Conservation (phyloP, 1,139 yeast species). For the Taphrina confusa region DNA sequence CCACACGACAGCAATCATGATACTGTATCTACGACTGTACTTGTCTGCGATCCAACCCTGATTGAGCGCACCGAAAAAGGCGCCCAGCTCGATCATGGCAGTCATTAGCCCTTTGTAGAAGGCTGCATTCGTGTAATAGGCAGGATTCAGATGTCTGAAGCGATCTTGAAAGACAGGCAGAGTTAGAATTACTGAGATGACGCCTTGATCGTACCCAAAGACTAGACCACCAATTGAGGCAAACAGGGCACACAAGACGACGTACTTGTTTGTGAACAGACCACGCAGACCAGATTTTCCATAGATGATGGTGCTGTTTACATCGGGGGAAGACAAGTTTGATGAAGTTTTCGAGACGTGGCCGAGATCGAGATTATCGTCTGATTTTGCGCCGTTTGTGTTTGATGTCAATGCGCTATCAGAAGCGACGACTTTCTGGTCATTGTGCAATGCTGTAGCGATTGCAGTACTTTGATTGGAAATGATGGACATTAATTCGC, state of each 20-base stretch:
- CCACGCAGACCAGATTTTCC: slow-evolving; percentile 38
- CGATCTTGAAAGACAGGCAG: slow-evolving; percentile 49
- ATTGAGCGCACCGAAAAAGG: slow-evolving; percentile 42
- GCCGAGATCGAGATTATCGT: background rate
- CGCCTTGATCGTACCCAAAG: slow-evolving; percentile 53
- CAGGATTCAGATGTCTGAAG: slow-evolving; percentile 35
- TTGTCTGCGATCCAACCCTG: slow-evolving; percentile 43
- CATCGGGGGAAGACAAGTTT: slow-evolving; percentile 1
- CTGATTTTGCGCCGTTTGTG: background rate
- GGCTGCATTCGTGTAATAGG: slow-evolving; percentile 37
- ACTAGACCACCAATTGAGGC: slow-evolving; percentile 46
- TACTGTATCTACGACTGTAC: slow-evolving; percentile 49
- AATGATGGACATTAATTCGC: too few relatives aligned
- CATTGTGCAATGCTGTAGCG: too few relatives aligned
- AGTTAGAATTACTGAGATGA: slow-evolving; percentile 59
- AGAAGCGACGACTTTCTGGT: too few relatives aligned
- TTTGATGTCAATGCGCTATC: background rate
- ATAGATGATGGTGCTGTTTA: slow-evolving; percentile 16
- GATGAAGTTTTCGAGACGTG: background rate
- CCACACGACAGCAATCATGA: slow-evolving; percentile 56
- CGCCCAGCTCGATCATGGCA: slow-evolving; percentile 44
- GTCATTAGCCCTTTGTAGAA: slow-evolving; percentile 42
- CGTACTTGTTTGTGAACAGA: slow-evolving; percentile 41
- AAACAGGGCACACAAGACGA: slow-evolving; percentile 43
- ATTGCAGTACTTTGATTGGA: too few relatives aligned